Conservation (phyloP, 768 basidiomycete species). For the Glaciozyma martinii region DNA sequence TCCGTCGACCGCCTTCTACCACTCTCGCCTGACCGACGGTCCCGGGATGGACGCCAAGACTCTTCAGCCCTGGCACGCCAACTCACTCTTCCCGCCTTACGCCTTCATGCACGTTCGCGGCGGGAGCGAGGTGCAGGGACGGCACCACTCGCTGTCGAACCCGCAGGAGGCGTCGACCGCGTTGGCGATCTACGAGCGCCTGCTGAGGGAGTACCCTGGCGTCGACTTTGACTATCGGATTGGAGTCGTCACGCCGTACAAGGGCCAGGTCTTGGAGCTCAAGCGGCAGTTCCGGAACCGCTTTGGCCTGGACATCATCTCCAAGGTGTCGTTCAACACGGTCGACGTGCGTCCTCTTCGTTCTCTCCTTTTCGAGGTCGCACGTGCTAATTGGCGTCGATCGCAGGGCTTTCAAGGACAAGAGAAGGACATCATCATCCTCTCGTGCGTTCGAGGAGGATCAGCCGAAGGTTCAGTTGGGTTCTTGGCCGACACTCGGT, state of each 20-base stretch:
- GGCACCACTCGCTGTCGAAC: constrained; percentile 69
- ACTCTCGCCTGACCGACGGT: constrained; percentile 68
- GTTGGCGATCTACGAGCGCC: constrained; percentile 61
- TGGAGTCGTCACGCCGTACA: constrained; percentile 86
- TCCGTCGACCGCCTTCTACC: constrained; percentile 82
- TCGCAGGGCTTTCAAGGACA: constrained; percentile 90
- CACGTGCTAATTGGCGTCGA: background rate
- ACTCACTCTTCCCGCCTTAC: constrained; percentile 50
- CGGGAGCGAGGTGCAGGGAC: constrained; percentile 55
- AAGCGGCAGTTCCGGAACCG: constrained; percentile 57
- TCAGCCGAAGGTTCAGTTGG: constrained; percentile 67
- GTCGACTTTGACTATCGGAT: constrained; percentile 45
- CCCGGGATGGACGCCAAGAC: constrained; percentile 81
- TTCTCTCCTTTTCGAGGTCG: background rate
- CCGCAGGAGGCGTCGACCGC: constrained; percentile 63
- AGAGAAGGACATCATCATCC: constrained; percentile 95
- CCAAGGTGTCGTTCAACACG: constrained; percentile 82
- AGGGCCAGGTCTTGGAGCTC: constrained; percentile 73
- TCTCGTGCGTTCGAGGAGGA: constrained; percentile 92
- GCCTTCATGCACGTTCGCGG: constrained; percentile 72
- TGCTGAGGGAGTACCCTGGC: constrained; percentile 54
- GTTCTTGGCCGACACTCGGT: constrained; percentile 64
- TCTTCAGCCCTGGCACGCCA: constrained; percentile 70
- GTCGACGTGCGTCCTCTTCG: constrained; percentile 46
- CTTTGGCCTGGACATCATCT: constrained; percentile 63